A percentile compares a stretch with the other conserved stretches of the same genome.
Conservation (phyloP, 805 yeast species). For the Brettanomyces sp. region DNA sequence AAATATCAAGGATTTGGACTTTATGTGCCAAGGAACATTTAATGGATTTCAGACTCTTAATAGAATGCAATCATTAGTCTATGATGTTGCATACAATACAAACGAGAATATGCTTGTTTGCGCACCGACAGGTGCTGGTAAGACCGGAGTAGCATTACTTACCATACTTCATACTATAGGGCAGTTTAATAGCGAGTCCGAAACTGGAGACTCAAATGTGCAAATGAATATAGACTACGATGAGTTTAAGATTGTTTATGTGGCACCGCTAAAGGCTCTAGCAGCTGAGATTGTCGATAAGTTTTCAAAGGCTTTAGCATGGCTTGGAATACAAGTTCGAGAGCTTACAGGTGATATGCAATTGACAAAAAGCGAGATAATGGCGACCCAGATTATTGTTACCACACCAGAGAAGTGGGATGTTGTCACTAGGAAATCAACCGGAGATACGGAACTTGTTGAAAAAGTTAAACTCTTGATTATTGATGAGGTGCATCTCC, state of each 20-base stretch:
- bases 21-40: conserved; percentile 77
- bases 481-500: conserved; percentile 92
- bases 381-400: conserved; percentile 77
- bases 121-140: conserved; percentile 98
- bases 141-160: conserved; percentile 84
- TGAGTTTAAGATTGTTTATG: conserved; percentile 84
- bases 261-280: conserved; percentile 87
- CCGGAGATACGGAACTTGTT: conserved; percentile 78
- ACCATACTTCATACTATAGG: conserved; percentile 72
- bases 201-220: conserved; percentile 30
- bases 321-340: conserved; percentile 81
- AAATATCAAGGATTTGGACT: conserved; percentile 56
- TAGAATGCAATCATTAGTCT: conserved; percentile 84
- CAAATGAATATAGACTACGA: conserved; percentile 65
- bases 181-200: conserved; percentile 51
- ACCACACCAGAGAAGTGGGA: conserved; percentile 98
- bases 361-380: conserved; percentile 67
- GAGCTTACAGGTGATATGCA: conserved; percentile 97
- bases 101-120: conserved; percentile 93
- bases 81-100: conserved; percentile 84
- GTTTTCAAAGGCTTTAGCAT: conserved; percentile 61
- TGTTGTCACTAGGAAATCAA: conserved; percentile 89
- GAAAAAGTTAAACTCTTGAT: conserved; percentile 78
- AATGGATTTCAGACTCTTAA: conserved; percentile 68
- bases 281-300: conserved; percentile 97